Percentiles rank a stretch among this genome's conserved stretches.
These are phyloP conservation scores for Dendrothele bispora DNA, from an alignment of 768 basidiomycete species.

Conservation along the genomic window DNA sequence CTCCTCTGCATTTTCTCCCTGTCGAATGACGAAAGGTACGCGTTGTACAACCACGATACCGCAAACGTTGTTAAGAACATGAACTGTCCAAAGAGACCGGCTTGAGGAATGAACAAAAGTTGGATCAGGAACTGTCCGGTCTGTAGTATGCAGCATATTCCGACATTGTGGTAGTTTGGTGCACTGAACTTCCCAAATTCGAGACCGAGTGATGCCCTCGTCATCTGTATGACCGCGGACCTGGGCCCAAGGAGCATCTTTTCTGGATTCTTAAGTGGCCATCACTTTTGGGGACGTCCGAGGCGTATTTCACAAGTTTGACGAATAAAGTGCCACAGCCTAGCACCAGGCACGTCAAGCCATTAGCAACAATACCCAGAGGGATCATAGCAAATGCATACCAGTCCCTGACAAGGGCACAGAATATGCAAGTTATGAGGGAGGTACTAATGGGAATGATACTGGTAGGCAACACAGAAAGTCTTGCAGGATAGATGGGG, in stretches of 20 bases:
- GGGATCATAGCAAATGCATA: slow-evolving; percentile 28
- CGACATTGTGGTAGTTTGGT: slow-evolving; percentile 17
- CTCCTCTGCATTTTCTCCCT: not conserved
- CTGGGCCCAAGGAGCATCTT: slow-evolving; percentile 25
- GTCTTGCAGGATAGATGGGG: slow-evolving; percentile 17
- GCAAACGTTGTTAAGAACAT: slow-evolving; percentile 28
- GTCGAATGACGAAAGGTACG: slow-evolving; percentile 19
- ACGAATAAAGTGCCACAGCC: slow-evolving; percentile 26
- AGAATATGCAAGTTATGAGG: slow-evolving; percentile 19
- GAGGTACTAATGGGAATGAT: slow-evolving; percentile 23
- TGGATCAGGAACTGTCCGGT: slow-evolving; percentile 31
- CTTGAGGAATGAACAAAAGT: slow-evolving; percentile 32
- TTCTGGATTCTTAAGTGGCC: slow-evolving; percentile 21
- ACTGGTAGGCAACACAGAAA: too few relatives aligned
- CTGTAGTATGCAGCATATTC: slow-evolving; percentile 26
- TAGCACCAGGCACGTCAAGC: slow-evolving; percentile 25
- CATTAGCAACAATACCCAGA: slow-evolving; percentile 31
- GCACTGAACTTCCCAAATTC: slow-evolving; percentile 11
- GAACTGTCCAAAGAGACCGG: slow-evolving; percentile 28
- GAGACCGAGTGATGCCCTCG: slow-evolving; percentile 23
- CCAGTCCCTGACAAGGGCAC: slow-evolving; percentile 29
- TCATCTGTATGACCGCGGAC: slow-evolving; percentile 23
- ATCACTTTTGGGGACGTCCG: slow-evolving; percentile 24
- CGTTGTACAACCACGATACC: slow-evolving; percentile 29
- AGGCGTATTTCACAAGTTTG: slow-evolving; percentile 13